Evolutionary conservation across 345 rosid species (phyloP).

Genomic region (Turritis glabra): DNA sequence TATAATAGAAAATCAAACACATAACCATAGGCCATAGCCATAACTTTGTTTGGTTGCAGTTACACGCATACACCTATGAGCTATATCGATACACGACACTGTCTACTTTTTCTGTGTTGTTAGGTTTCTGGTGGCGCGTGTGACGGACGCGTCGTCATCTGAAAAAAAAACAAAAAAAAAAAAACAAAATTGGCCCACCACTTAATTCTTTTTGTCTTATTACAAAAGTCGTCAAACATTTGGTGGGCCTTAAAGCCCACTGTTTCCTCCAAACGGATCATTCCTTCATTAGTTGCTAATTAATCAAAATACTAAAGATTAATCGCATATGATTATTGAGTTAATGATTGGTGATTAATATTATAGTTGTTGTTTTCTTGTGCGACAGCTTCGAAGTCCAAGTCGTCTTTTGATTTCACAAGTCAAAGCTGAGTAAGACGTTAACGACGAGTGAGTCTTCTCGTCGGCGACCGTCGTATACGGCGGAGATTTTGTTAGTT

Average conservation of each 20-base stretch:
- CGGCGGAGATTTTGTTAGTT: constrained; percentile 15
- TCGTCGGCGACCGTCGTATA: constrained; percentile 31
- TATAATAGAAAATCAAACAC: neutral
- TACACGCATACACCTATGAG: constrained; percentile 28
- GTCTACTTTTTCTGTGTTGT: constrained; percentile 9
- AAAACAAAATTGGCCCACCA: constrained; percentile 22
- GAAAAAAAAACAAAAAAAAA: neutral
- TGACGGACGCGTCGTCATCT: constrained; percentile 18
- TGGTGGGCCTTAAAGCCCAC: constrained; percentile 39
- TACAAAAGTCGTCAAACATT: neutral
- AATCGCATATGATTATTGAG: neutral
- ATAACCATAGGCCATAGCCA: neutral
- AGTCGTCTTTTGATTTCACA: constrained; percentile 24
- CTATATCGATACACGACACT: constrained; percentile 19
- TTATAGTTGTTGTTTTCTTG: constrained; percentile 9
- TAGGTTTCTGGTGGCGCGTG: constrained; percentile 17
- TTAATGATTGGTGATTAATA: constrained; percentile 25
- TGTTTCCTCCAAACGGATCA: constrained; percentile 4
- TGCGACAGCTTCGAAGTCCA: constrained; percentile 18
- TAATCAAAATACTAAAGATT: neutral
- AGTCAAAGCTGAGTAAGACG: constrained; percentile 38
- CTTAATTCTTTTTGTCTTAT: constrained; percentile 28
- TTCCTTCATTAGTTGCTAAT: constrained; percentile 14
- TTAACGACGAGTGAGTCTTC: constrained; percentile 14
- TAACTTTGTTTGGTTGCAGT: constrained; percentile 5